phyloP scores from a whole-genome alignment of 768 basidiomycete genomes.

The Boletus rex-veris region DNA sequence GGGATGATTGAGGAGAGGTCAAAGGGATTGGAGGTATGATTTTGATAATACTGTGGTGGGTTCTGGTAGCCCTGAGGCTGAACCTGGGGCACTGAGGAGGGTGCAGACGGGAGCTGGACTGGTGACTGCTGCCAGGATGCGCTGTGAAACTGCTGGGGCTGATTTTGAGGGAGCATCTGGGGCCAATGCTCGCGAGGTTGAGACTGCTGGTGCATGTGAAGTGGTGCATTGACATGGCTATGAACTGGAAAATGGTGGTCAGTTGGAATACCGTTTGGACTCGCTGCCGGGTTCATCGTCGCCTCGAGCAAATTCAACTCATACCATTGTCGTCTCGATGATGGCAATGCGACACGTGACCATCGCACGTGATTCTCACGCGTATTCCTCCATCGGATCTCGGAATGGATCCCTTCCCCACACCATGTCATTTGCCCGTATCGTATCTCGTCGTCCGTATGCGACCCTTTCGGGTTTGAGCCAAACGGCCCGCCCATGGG shows the following conservation, averaged over 20 bases:
- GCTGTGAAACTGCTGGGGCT: slow-evolving; percentile 27
- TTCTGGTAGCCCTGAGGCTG: slow-evolving; percentile 17
- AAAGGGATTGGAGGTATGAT: slow-evolving; percentile 17
- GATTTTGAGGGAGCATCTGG: slow-evolving; percentile 26
- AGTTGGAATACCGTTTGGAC: slow-evolving; percentile 13
- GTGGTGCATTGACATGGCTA: slow-evolving; percentile 8
- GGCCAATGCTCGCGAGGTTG: slow-evolving; percentile 23
- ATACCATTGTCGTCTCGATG: not conserved
- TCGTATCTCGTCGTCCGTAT: slow-evolving; percentile 33
- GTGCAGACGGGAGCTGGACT: slow-evolving; percentile 33
- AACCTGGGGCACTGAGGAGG: slow-evolving; percentile 25
- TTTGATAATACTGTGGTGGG: slow-evolving; percentile 22
- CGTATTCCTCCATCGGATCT: slow-evolving; percentile 4
- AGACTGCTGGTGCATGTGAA: slow-evolving; percentile 19
- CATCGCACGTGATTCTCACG: slow-evolving; percentile 11
- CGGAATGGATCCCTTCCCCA: not conserved
- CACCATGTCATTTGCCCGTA: slow-evolving; percentile 22
- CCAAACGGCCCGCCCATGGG: slow-evolving; percentile 54
- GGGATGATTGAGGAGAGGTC: slow-evolving; percentile 40
- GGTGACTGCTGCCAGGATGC: slow-evolving; percentile 32
- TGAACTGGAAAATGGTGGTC: slow-evolving; percentile 16
- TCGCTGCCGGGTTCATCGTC: slow-evolving; percentile 20
- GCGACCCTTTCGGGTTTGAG: slow-evolving; percentile 51
- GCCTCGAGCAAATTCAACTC: not conserved
- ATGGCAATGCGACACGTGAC: slow-evolving; percentile 13